Conservation (phyloP, 148 eudicot species). For the Arbutus unedo region DNA sequence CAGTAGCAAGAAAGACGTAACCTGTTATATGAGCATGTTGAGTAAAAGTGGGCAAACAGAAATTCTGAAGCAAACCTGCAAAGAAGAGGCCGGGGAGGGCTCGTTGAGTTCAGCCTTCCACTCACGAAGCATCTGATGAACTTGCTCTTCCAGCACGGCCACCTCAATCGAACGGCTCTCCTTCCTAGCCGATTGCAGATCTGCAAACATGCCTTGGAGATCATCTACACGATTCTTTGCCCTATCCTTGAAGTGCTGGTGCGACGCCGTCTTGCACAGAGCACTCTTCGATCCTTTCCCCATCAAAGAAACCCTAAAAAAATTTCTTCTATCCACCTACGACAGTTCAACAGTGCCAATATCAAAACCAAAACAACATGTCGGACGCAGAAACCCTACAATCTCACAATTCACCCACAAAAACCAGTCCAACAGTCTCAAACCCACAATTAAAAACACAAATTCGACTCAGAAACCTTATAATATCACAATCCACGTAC, state of each 20-base stretch:
- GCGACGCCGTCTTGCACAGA: constrained; percentile 75
- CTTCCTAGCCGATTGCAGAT: constrained; percentile 81
- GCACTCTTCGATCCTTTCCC: constrained; percentile 71
- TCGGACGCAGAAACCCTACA: not conserved
- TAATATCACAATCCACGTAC: not conserved
- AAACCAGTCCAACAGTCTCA: not conserved
- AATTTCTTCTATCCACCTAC: constrained; percentile 15
- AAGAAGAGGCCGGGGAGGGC: constrained; percentile 90
- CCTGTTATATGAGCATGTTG: not conserved
- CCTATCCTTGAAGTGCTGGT: constrained; percentile 81
- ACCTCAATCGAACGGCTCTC: constrained; percentile 78
- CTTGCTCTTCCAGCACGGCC: constrained; percentile 78
- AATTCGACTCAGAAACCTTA: not conserved
- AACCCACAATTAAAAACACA: not conserved
- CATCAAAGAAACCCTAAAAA: constrained; percentile 41
- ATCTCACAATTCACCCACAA: not conserved
- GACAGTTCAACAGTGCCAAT: constrained; percentile 9
- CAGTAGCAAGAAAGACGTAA: no score
- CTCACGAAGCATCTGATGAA: constrained; percentile 88
- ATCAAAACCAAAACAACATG: constrained; percentile 5
- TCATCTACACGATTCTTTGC: constrained; percentile 96
- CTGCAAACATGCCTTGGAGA: constrained; percentile 77
- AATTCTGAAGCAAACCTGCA: constrained; percentile 36
- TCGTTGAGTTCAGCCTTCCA: constrained; percentile 91
- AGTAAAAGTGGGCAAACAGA: not conserved